Conservation (phyloP, 139 green algal species). For the Chlorella sp. region DNA sequence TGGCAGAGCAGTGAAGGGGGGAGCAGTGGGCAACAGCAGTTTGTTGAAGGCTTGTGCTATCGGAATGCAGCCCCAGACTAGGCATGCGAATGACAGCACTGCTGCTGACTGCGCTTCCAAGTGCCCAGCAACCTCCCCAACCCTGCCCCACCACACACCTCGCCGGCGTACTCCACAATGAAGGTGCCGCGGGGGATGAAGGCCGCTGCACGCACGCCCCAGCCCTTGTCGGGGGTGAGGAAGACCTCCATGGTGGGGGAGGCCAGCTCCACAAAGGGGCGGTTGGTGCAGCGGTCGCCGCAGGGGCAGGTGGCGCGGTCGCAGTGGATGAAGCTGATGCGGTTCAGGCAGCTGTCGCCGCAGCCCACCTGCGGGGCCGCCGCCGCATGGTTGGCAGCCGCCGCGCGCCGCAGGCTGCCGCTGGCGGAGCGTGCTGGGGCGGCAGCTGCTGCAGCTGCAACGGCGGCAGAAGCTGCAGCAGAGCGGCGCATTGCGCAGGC, state of each 20-base stretch:
- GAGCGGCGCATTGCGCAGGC: neutral
- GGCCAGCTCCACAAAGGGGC: constrained; percentile 76
- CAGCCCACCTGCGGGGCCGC: constrained; percentile 58
- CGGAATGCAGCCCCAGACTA: neutral
- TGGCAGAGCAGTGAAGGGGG: neutral
- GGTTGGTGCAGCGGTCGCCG: constrained; percentile 81
- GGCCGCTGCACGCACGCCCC: constrained; percentile 72
- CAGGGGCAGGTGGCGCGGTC: constrained; percentile 81
- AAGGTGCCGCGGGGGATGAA: constrained; percentile 72
- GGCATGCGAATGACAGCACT: neutral
- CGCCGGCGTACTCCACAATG: constrained; percentile 89
- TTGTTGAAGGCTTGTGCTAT: no score
- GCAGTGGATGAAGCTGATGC: constrained; percentile 78
- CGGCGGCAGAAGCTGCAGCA: neutral
- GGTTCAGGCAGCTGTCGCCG: constrained; percentile 71
- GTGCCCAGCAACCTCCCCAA: no score
- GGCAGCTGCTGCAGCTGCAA: neutral
- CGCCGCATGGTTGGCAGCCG: constrained; percentile 16
- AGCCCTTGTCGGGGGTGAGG: constrained; percentile 77
- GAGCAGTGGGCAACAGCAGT: neutral
- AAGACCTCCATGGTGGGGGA: constrained; percentile 75
- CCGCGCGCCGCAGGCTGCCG: constrained; percentile 1
- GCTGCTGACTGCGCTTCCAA: neutral
- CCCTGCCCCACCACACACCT: constrained; percentile 44
- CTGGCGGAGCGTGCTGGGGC: neutral